Evolutionary conservation across 768 basidiomycete genomes (phyloP), one percentile per base, ranked within the genome.

Genomic region (Boletus vermiculosoides): DNA sequence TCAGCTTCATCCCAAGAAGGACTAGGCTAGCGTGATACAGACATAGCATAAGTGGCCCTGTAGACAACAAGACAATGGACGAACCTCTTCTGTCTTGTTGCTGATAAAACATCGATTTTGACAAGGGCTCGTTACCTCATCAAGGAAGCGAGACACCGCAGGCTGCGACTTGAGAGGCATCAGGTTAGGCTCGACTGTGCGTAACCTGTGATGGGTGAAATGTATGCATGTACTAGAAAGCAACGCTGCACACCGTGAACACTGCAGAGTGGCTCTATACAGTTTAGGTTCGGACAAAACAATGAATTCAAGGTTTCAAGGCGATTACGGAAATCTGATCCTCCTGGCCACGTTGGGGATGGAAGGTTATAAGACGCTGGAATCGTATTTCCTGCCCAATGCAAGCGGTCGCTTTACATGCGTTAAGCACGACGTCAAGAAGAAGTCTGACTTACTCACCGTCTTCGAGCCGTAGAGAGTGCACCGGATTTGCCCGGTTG

Each of bases 281-380:
- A 86, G 51, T 76, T 82, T 23, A 78, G 55, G 51, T 80, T 83
- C 6, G 75, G 74, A 68, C 85, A 86, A 56, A 86, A 85, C 0
- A 76, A 59, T 3, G 71, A 63, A 4, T 76, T 63, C n/a, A 78
- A 61, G 15, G 63, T 71, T n/a, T 67, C 54, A 6, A 83, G 57
- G 31, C 71, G 75, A 44, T 41, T 50, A n/a, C 60, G 57, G 18
- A 71, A 53, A 23, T 66, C 50, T 5, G 50, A 47, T 59, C 58
- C 30, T 67, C 58, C 55, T 57, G 44, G 33, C 18, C 36, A 30
- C 12, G 23, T 33, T 31, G 22, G n/a, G 0, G 31, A 45, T 8
- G 54, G 55, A 41, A 66, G 68, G 4, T 33, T 36, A 28, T 62
- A 61, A 31, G 59, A 60, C 3, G 31, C 31, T n/a, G 67, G 73